phyloP scores from a whole-genome alignment of 768 basidiomycete genomes.

The Paxillus ammoniavirescens region DNA sequence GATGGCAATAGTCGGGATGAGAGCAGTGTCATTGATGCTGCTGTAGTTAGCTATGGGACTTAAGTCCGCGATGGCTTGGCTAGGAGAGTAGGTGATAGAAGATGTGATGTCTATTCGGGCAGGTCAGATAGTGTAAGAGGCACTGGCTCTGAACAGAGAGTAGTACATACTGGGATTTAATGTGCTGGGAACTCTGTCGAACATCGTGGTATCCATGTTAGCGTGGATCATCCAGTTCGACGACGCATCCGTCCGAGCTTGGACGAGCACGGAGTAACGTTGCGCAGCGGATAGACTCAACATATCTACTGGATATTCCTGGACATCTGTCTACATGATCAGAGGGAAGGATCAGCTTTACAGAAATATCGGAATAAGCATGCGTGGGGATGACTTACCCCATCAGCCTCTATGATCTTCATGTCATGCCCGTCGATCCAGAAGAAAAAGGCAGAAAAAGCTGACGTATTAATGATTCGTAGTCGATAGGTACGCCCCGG shows the following conservation, averaged over 20 bases:
- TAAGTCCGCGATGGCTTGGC: conserved; percentile 49
- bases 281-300: conserved; percentile 83
- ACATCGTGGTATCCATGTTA: conserved; percentile 90
- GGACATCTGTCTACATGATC: conserved; percentile 63
- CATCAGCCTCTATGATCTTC: conserved; percentile 81
- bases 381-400: conserved; percentile 43
- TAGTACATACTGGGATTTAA: conserved; percentile 67
- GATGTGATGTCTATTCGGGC: conserved; percentile 68
- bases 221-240: conserved; percentile 89
- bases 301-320: conserved; percentile 69
- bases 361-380: not conserved
- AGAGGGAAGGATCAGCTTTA: not conserved
- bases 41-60: conserved; percentile 56
- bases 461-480: conserved; percentile 81
- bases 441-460: conserved; percentile 74
- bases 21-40: conserved; percentile 61
- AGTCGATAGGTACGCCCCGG: conserved; percentile 90
- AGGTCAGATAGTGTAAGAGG: not conserved
- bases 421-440: conserved; percentile 90
- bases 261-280: conserved; percentile 90
- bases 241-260: conserved; percentile 81
- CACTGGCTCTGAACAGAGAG: not conserved
- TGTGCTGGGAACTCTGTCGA: conserved; percentile 71
- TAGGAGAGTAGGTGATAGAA: conserved; percentile 70
- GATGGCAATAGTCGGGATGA: conserved; percentile 60